phyloP scores from a whole-genome alignment of 208 protist genomes.

The Trypanosoma mega region DNA sequence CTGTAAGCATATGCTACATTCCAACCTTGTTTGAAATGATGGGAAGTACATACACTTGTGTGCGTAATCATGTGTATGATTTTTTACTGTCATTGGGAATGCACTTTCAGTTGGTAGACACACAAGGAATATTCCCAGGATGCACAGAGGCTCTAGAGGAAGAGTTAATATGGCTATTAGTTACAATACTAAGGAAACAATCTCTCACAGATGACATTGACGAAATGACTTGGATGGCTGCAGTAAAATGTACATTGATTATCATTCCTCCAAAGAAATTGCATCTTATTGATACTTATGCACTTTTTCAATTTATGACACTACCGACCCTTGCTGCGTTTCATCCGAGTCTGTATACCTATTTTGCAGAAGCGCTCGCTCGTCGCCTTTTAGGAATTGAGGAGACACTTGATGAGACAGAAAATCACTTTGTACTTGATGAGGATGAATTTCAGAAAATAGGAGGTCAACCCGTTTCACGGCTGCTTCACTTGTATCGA shows the following conservation, averaged over 20 bases:
- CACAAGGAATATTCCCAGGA: conserved; percentile 50
- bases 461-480: conserved; percentile 42
- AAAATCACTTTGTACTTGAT: conserved; percentile 24
- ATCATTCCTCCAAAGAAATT: conserved; percentile 59
- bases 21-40: conserved; percentile 78
- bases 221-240: conserved; percentile 69
- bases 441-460: conserved; percentile 38
- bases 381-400: conserved; percentile 49
- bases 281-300: conserved; percentile 55
- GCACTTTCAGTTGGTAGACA: conserved; percentile 87
- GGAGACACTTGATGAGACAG: conserved; percentile 7
- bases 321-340: conserved; percentile 53
- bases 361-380: conserved; percentile 63
- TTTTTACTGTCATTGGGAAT: conserved; percentile 76
- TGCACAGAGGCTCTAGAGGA: conserved; percentile 74
- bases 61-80: conserved; percentile 88
- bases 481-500: conserved; percentile 59
- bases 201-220: conserved; percentile 51
- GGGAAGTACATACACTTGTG: conserved; percentile 84
- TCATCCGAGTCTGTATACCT: conserved; percentile 53
- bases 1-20: conserved; percentile 78
- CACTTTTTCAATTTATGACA: conserved; percentile 61
- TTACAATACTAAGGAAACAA: conserved; percentile 62
- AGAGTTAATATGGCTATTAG: conserved; percentile 78
- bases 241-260: conserved; percentile 72